These are phyloP conservation scores for Dryadomyces quercivorus DNA, from an alignment of 2,329 filamentous ascomycete species.

Conservation along the genomic window DNA sequence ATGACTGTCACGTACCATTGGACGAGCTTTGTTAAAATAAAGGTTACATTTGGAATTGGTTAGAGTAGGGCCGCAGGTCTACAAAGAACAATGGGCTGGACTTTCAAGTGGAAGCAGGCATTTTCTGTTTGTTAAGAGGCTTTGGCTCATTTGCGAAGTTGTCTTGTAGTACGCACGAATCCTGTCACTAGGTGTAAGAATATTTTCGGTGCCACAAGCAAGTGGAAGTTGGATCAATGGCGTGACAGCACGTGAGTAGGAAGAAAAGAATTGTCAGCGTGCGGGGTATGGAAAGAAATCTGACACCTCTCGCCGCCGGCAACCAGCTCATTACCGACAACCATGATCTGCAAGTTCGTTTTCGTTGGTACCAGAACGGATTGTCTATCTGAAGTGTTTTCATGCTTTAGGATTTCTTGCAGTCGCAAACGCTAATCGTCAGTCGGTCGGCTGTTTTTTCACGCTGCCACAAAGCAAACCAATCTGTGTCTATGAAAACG, in stretches of 20 bases:
- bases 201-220: constrained; percentile 20
- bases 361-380: constrained; percentile 19
- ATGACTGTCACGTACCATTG: constrained; percentile 20
- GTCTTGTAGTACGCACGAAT: constrained; percentile 18
- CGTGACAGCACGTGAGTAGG: constrained; percentile 22
- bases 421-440: constrained; percentile 2
- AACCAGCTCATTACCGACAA: constrained; percentile 17
- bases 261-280: too few species aligned
- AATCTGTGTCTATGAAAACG: too few species aligned
- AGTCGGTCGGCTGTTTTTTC: constrained; percentile 18
- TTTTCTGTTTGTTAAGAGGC: constrained; percentile 17
- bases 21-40: constrained; percentile 18
- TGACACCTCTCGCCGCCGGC: too few species aligned
- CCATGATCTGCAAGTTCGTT: constrained; percentile 20
- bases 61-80: constrained; percentile 16
- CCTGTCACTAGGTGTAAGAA: constrained; percentile 20
- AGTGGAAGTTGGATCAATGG: constrained; percentile 18
- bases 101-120: constrained; percentile 17
- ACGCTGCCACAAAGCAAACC: constrained; percentile 18
- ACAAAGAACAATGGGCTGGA: constrained; percentile 18
- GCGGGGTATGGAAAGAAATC: too few species aligned
- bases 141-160: constrained; percentile 13
- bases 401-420: neutral
- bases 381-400: constrained; percentile 17
- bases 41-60: constrained; percentile 24